Conservation (phyloP, 2,329 filamentous ascomycete genomes). For the Raffaelea arxii region DNA sequence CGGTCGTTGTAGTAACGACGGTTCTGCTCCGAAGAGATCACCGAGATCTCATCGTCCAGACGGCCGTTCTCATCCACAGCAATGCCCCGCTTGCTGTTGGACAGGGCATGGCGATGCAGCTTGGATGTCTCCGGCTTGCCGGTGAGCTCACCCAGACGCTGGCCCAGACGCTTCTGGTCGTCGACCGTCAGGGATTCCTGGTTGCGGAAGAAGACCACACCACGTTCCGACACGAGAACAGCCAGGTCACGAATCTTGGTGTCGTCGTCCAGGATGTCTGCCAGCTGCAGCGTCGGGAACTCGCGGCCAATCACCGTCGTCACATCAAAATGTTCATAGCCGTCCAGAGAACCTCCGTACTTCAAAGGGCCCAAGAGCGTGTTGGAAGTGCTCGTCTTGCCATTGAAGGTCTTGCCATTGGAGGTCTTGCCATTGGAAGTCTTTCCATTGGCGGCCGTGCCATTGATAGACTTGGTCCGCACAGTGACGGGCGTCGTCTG, state of each 20-base stretch:
- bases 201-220: constrained; percentile 43
- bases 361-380: constrained; percentile 12
- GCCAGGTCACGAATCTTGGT: constrained; percentile 39
- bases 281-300: constrained; percentile 28
- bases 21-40: constrained; percentile 34
- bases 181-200: constrained; percentile 37
- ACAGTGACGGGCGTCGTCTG: not conserved
- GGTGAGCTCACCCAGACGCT: constrained; percentile 34
- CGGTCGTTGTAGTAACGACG: constrained; percentile 28
- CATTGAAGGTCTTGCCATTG: too few species aligned
- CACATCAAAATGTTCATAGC: constrained; percentile 24
- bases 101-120: constrained; percentile 36
- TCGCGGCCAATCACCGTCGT: constrained; percentile 43
- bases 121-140: constrained; percentile 32
- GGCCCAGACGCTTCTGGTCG: constrained; percentile 41
- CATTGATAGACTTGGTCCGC: not conserved
- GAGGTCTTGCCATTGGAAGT: too few species aligned
- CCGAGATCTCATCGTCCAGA: constrained; percentile 36
- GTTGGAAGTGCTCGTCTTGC: not conserved
- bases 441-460: too few species aligned
- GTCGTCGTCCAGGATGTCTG: constrained; percentile 28
- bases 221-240: constrained; percentile 34
- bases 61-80: constrained; percentile 32
- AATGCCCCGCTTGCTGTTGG: constrained; percentile 34
- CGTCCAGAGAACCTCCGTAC: constrained; percentile 18